Percentiles rank a stretch among this genome's conserved stretches.
Conservation (phyloP, 345 rosid genomes). For the Laguncularia racemosa region DNA sequence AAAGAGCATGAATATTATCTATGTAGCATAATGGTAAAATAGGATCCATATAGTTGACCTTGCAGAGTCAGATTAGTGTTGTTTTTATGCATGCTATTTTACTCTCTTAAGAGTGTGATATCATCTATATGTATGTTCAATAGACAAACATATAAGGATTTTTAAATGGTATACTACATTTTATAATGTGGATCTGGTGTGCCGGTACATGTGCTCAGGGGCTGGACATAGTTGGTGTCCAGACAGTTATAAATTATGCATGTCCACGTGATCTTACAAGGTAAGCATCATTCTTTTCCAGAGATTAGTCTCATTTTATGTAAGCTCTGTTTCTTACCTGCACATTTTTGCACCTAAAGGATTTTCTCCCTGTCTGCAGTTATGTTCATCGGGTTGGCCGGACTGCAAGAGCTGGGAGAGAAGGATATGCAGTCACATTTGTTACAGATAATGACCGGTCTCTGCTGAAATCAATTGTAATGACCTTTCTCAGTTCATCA, state of each 20-base stretch:
- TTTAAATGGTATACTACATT: too few species aligned
- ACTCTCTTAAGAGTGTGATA: too few species aligned
- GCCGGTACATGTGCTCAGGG: conserved; percentile 40
- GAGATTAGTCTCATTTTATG: neutral
- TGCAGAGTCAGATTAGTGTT: too few species aligned
- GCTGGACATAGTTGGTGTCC: conserved; percentile 93
- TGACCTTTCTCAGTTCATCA: conserved; percentile 14
- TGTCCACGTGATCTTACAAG: conserved; percentile 96
- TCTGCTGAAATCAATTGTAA: conserved; percentile 86
- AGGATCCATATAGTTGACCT: too few species aligned
- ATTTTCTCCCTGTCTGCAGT: conserved; percentile 28
- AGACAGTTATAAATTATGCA: conserved; percentile 90
- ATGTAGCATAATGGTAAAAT: too few species aligned
- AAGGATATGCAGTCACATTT: conserved; percentile 95
- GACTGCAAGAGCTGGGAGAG: conserved; percentile 98
- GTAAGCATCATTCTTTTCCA: conserved; percentile 20
- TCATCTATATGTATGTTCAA: too few species aligned
- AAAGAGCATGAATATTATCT: neutral
- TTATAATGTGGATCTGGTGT: neutral
- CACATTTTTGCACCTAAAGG: neutral
- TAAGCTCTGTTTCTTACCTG: neutral
- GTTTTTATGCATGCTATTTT: too few species aligned
- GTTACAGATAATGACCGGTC: conserved; percentile 88
- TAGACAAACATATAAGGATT: too few species aligned
- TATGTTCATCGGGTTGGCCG: conserved; percentile 96